Evolutionary conservation across 805 yeast genomes (phyloP).

Genomic region (Kregervanrija pseudodelftensis): DNA sequence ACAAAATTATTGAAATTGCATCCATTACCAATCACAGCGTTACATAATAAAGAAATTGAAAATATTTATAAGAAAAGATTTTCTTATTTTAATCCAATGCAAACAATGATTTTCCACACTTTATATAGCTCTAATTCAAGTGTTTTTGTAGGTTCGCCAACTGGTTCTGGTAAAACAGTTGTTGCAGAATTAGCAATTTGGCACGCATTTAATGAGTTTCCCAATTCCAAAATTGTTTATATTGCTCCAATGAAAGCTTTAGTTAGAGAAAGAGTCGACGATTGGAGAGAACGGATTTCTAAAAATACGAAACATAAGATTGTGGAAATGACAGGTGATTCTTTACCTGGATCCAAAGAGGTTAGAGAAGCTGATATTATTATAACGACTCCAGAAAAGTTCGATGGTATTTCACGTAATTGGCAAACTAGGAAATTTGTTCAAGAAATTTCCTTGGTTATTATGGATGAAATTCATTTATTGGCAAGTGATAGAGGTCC

Average conservation of each 20-base stretch:
- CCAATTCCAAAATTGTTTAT: slow-evolving; percentile 74
- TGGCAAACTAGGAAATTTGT: slow-evolving; percentile 79
- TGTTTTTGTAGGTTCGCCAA: slow-evolving; percentile 94
- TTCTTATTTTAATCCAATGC: slow-evolving; percentile 95
- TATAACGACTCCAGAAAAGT: slow-evolving; percentile 80
- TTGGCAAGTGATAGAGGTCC: slow-evolving; percentile 85
- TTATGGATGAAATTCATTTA: slow-evolving; percentile 82
- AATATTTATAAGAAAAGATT: slow-evolving; percentile 60
- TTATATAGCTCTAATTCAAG: slow-evolving; percentile 72
- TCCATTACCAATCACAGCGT: slow-evolving; percentile 79
- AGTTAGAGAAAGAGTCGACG: slow-evolving; percentile 77
- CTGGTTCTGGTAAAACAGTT: slow-evolving; percentile 97
- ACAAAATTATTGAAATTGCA: slow-evolving; percentile 74
- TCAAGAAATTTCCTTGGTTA: slow-evolving; percentile 64
- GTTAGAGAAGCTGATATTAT: slow-evolving; percentile 66
- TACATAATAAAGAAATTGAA: slow-evolving; percentile 63
- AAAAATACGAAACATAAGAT: slow-evolving; percentile 41
- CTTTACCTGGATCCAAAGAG: slow-evolving; percentile 62
- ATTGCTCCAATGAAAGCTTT: slow-evolving; percentile 89
- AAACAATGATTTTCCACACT: slow-evolving; percentile 92
- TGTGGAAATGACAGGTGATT: slow-evolving; percentile 80
- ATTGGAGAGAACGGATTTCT: slow-evolving; percentile 57
- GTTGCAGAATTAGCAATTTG: slow-evolving; percentile 96
- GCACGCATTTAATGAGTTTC: slow-evolving; percentile 85
- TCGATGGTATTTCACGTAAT: slow-evolving; percentile 80